Base-by-base conservation (phyloP, 2,329 filamentous ascomycete genomes). In the Pseudopyricularia javanii region DNA sequence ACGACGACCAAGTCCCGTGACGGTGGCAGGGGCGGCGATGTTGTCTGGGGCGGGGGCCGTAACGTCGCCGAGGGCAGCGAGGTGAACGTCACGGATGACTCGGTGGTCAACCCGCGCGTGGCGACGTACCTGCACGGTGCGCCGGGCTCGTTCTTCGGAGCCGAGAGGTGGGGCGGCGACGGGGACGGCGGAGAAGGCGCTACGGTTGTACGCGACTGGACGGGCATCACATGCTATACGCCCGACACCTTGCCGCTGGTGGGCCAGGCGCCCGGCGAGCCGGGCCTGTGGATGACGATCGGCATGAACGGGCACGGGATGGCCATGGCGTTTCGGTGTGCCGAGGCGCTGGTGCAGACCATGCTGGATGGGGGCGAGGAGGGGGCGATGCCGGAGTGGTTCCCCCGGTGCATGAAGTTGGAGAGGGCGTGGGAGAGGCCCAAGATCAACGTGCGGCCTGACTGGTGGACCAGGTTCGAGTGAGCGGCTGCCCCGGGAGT, bases 301-400 rank as follows among this genome's bases (percentile, higher is more conserved):
- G 74, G 78, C 5, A 85, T 85, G 57, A 82, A 83, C 56, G 83
- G 83, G 1, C 80, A 85, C 62, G 81, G 82, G 0, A 85, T 85
- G 82, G 81, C 81, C 1, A 63, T 80, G 33, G 79, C 79, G 53
- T 76, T 80, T 67, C 75, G 79, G 61, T 76, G 74, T 32, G 80
- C 80, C 0, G 72, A 75, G 58, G 82, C 75, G 0, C 59, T 85
- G 54, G 76, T 73, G 2, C 65, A 68, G 33, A 80, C 83, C 75
- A 72, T 82, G 56, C 57, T 47, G 26, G 15, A 17, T 2, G 48
- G 26, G 20, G 40, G 14, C 11, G 4, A 17, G n/a, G 28, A 11
- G 17, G 50, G 28, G 22, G 8, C n/a, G 2, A 15, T 32, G 40
- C 50, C 50, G 1, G 50, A 47, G 7, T 52, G 50, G 50, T 47